Evolutionary conservation across 257 asterid genomes (phyloP).

Genomic region (Solanum sejunctum): DNA sequence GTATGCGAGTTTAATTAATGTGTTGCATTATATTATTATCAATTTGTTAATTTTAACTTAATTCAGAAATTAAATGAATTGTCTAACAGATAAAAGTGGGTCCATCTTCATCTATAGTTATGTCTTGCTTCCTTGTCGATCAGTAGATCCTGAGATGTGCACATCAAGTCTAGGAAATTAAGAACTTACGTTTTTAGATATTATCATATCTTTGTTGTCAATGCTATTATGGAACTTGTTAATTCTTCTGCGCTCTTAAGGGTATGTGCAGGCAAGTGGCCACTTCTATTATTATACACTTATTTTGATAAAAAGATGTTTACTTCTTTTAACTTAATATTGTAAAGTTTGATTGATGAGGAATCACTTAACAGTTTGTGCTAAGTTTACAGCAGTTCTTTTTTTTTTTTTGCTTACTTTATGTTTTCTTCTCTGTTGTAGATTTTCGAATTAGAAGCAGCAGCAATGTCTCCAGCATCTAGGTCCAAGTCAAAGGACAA

Average conservation of each 20-base stretch:
- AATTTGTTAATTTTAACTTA: not conserved
- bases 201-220: not conserved
- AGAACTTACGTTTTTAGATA: not conserved
- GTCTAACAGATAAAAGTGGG: not conserved
- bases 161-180: not conserved
- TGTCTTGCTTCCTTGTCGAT: not conserved
- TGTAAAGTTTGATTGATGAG: not conserved
- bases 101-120: not conserved
- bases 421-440: not conserved
- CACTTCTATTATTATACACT: not conserved
- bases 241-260: not conserved
- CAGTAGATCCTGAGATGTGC: not conserved
- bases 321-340: not conserved
- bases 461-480: conserved; percentile 70
- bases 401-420: not conserved
- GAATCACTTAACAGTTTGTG: not conserved
- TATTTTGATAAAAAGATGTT: not conserved
- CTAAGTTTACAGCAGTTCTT: not conserved
- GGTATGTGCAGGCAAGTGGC: not conserved
- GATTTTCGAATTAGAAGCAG: conserved; percentile 21
- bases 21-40: not conserved
- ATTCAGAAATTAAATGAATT: not conserved
- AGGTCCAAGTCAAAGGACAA: conserved; percentile 79
- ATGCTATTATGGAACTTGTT: not conserved
- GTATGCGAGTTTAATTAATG: not conserved